Conservation (phyloP, 345 rosid genomes). For the Mangifera indica region DNA sequence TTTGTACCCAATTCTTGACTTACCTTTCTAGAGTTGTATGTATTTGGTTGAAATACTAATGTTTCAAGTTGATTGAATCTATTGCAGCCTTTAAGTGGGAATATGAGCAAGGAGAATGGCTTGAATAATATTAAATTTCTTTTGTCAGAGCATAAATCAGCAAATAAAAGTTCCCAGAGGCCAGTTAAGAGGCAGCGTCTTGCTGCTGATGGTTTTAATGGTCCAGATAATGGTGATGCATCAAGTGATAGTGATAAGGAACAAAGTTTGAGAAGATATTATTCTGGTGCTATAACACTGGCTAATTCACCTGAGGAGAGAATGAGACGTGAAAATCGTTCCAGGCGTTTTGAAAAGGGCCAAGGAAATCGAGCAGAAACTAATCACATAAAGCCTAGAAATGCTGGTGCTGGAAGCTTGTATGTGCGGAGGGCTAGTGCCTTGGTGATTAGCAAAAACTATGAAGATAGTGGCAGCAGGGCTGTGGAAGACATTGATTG, state of each 20-base stretch:
- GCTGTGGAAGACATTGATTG: conserved; percentile 99
- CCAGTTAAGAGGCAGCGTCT: conserved; percentile 77
- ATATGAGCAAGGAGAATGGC: conserved; percentile 52
- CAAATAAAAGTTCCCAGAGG: conserved; percentile 53
- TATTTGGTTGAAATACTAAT: conserved; percentile 15
- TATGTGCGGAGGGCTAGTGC: conserved; percentile 77
- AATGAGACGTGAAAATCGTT: conserved; percentile 89
- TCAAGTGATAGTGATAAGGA: conserved; percentile 99
- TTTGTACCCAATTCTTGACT: neutral
- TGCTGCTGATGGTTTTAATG: conserved; percentile 40
- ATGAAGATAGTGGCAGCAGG: conserved; percentile 72
- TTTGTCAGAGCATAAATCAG: conserved; percentile 48
- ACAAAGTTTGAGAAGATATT: conserved; percentile 60
- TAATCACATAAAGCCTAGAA: conserved; percentile 55
- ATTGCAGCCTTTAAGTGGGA: conserved; percentile 47
- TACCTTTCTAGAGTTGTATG: neutral
- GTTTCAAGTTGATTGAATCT: conserved; percentile 11
- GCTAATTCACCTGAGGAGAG: conserved; percentile 84
- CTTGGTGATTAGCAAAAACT: conserved; percentile 60
- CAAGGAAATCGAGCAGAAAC: conserved; percentile 62
- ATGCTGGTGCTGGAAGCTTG: conserved; percentile 60
- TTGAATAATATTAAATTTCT: conserved; percentile 38
- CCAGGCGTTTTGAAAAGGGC: conserved; percentile 82
- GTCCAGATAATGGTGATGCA: conserved; percentile 61
- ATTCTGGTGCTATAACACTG: conserved; percentile 69